phyloP scores from a whole-genome alignment of 441 rosid species.

The Pelargonium myrrhifolium region DNA sequence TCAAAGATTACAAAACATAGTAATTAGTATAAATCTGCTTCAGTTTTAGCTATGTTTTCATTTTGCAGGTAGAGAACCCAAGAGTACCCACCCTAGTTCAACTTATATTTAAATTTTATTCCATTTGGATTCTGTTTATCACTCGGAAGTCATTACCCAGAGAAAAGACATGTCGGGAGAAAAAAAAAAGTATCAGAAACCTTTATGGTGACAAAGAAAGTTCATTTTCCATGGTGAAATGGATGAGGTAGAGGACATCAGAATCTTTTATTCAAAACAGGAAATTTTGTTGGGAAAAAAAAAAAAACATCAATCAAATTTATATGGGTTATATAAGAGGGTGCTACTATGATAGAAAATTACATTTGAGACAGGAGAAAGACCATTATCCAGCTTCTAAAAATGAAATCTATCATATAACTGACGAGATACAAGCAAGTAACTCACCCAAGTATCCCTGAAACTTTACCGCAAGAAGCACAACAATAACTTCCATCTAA shows the following conservation, averaged over 20 bases:
- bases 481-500: slow-evolving; percentile 98
- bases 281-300: not conserved
- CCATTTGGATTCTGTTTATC: not conserved
- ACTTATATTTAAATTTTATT: not conserved
- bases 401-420: not conserved
- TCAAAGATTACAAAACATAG: slow-evolving; percentile 8
- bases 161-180: not conserved
- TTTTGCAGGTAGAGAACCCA: no score
- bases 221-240: not conserved
- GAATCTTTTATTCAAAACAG: not conserved
- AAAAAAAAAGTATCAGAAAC: not conserved
- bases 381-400: not conserved
- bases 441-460: slow-evolving; percentile 73
- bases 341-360: not conserved
- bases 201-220: not conserved
- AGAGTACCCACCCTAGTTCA: no score
- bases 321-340: not conserved
- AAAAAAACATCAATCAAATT: not conserved
- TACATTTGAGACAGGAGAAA: not conserved
- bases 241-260: not conserved
- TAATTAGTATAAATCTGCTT: not conserved
- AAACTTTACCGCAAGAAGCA: slow-evolving; percentile 94
- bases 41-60: no score
- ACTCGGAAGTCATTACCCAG: not conserved
- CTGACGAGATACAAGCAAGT: slow-evolving; percentile 11